Conservation (phyloP, 805 yeast genomes). For the Candida lessepsii region DNA sequence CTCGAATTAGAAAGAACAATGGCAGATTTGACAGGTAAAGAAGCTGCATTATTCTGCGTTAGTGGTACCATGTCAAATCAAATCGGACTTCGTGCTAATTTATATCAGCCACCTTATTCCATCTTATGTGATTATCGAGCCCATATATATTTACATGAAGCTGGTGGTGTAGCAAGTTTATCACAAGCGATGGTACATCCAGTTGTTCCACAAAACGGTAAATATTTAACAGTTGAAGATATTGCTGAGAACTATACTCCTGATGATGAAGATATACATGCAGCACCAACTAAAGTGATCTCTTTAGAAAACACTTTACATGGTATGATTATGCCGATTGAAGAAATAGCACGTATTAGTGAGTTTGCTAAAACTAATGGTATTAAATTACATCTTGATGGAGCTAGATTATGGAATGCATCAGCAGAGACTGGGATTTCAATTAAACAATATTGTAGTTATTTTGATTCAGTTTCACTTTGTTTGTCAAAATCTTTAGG, state of each 20-base stretch:
- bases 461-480: constrained; percentile 85
- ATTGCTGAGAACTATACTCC: constrained; percentile 58
- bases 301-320: constrained; percentile 87
- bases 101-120: constrained; percentile 42
- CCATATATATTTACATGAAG: constrained; percentile 39
- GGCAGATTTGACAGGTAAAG: constrained; percentile 37
- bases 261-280: constrained; percentile 81
- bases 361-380: constrained; percentile 62
- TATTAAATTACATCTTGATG: constrained; percentile 78
- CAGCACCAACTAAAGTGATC: constrained; percentile 82
- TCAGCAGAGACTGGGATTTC: constrained; percentile 68
- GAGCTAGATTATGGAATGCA: constrained; percentile 97
- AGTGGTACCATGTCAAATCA: constrained; percentile 45
- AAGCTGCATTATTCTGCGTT: constrained; percentile 40
- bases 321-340: constrained; percentile 78
- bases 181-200: constrained; percentile 45
- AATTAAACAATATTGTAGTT: constrained; percentile 64
- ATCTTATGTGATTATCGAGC: constrained; percentile 38
- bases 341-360: constrained; percentile 70
- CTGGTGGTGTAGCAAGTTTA: constrained; percentile 43
- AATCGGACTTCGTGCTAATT: constrained; percentile 36
- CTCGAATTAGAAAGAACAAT: constrained; percentile 32
- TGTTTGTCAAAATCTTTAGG: constrained; percentile 89
- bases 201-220: constrained; percentile 33
- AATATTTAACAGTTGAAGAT: constrained; percentile 49